These are phyloP conservation scores for Plasmodium knowlesi DNA, from an alignment of 169 alveolate species.

Conservation along the genomic window DNA sequence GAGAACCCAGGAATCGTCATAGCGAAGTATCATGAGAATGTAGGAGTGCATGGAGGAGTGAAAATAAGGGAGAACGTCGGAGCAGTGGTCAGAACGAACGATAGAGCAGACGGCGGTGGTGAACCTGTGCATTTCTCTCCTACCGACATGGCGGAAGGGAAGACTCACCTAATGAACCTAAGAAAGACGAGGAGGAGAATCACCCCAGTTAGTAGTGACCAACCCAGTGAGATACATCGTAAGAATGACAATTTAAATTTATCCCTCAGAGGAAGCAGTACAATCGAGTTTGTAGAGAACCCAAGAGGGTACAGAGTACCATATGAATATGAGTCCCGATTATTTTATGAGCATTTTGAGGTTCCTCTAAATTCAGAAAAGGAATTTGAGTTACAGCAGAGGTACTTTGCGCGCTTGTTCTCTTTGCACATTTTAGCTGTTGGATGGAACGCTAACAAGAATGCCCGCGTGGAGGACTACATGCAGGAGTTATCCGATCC, in stretches of 20 bases:
- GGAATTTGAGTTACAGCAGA: slow-evolving; percentile 40
- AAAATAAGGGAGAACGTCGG: neutral
- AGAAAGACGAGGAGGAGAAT: neutral
- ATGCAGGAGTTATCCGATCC: slow-evolving; percentile 19
- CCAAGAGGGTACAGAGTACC: slow-evolving; percentile 71
- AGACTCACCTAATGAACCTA: slow-evolving; percentile 2
- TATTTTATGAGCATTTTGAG: slow-evolving; percentile 68
- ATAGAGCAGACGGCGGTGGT: neutral
- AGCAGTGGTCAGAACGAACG: no score
- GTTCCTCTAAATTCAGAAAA: slow-evolving; percentile 43
- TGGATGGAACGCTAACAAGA: slow-evolving; percentile 63
- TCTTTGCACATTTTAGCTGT: slow-evolving; percentile 69
- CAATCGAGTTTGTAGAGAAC: slow-evolving; percentile 53
- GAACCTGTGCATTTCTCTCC: neutral
- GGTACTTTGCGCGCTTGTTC: slow-evolving; percentile 46
- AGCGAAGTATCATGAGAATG: neutral
- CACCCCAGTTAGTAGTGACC: neutral
- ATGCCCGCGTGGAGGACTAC: slow-evolving; percentile 28
- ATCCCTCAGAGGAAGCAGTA: neutral
- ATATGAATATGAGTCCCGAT: slow-evolving; percentile 26
- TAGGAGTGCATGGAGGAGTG: neutral
- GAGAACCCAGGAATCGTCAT: neutral
- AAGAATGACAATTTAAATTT: neutral
- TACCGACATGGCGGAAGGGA: neutral
- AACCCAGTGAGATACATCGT: neutral